Conservation (phyloP, 2,329 filamentous ascomycete species). For the Fonsecaea pugnacius region DNA sequence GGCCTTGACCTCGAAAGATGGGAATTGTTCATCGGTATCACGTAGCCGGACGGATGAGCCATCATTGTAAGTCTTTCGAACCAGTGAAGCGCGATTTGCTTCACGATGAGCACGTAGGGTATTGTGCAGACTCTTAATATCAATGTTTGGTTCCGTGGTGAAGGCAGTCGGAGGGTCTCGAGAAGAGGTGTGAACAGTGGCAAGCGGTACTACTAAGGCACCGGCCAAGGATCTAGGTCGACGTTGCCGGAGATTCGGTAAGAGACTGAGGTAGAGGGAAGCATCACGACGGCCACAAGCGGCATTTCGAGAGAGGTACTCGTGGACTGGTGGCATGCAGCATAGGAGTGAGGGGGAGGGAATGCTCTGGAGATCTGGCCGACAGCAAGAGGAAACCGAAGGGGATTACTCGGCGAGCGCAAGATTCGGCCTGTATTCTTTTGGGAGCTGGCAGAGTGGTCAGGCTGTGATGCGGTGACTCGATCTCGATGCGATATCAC, state of each 20-base stretch:
- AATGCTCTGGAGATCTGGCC: neutral
- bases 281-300: slow-evolving; percentile 16
- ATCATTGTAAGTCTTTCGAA: slow-evolving; percentile 33
- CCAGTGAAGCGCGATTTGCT: slow-evolving; percentile 40
- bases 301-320: slow-evolving; percentile 7
- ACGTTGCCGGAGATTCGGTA: neutral
- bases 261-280: slow-evolving; percentile 1
- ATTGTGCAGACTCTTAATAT: slow-evolving; percentile 39
- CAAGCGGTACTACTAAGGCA: neutral
- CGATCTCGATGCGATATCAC: neutral
- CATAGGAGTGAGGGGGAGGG: slow-evolving; percentile 18
- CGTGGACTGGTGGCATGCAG: slow-evolving; percentile 28
- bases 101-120: slow-evolving; percentile 45
- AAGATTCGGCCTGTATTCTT: neutral
- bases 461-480: neutral
- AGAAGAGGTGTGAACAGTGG: neutral
- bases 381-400: neutral
- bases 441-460: neutral
- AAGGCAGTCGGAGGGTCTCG: slow-evolving; percentile 1
- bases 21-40: slow-evolving; percentile 1
- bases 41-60: slow-evolving; percentile 5
- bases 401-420: neutral
- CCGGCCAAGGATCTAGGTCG: slow-evolving; percentile 6
- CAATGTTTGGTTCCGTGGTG: slow-evolving; percentile 32
- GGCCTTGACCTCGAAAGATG: neutral